These are phyloP conservation scores for Conidiobolus incongruus DNA, from an alignment of 371 early-diverging fungal species.

Conservation along the genomic window DNA sequence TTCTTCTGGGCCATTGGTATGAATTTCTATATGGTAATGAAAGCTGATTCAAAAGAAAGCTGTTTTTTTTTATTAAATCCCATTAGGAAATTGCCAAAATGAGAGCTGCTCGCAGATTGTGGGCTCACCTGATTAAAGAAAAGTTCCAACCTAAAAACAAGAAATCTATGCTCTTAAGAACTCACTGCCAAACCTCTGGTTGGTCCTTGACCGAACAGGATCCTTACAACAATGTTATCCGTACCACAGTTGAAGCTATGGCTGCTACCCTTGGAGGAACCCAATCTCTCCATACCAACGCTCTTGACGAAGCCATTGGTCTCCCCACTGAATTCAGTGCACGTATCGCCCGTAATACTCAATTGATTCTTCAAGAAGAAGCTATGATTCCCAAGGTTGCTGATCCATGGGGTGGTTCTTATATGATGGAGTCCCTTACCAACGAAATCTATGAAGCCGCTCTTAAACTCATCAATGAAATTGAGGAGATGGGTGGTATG, in stretches of 20 bases:
- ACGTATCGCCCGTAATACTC: conserved; percentile 70
- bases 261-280: conserved; percentile 73
- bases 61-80: neutral
- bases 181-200: conserved; percentile 75
- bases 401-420: conserved; percentile 77
- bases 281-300: conserved; percentile 69
- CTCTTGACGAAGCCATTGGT: conserved; percentile 69
- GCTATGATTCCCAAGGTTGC: conserved; percentile 60
- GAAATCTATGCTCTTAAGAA: conserved; percentile 52
- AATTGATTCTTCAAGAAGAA: conserved; percentile 64
- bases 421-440: conserved; percentile 76
- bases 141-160: conserved; percentile 44
- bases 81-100: conserved; percentile 59
- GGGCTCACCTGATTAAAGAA: conserved; percentile 55
- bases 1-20: conserved; percentile 82
- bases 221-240: conserved; percentile 69
- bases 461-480: conserved; percentile 36
- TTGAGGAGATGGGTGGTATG: conserved; percentile 71
- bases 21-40: conserved; percentile 64
- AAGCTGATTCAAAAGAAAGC: neutral
- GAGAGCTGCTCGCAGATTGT: conserved; percentile 59
- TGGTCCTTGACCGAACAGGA: conserved; percentile 80
- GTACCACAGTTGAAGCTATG: conserved; percentile 77
- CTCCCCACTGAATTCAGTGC: conserved; percentile 62
- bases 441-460: conserved; percentile 46